Percentiles rank a stretch among this genome's conserved stretches.
These are phyloP conservation scores for Elongisporangium prolatum DNA, from an alignment of 352 stramenopile species.

Conservation along the genomic window DNA sequence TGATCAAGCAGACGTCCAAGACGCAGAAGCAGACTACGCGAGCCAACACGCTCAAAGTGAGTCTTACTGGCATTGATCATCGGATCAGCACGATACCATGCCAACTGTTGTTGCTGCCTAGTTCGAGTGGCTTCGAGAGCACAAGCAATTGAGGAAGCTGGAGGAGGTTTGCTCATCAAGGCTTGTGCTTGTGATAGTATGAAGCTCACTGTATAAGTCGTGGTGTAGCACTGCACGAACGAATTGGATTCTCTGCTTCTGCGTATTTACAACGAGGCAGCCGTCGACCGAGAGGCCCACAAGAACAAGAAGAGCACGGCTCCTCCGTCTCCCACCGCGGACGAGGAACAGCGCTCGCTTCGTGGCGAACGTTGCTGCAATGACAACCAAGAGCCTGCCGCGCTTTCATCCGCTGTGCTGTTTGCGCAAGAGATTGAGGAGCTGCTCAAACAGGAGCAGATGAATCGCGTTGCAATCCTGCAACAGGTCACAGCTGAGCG, in stretches of 20 bases:
- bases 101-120: slow-evolving; percentile 3
- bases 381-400: not conserved
- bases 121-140: slow-evolving; percentile 73
- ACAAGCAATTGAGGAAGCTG: slow-evolving; percentile 51
- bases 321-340: slow-evolving; percentile 1
- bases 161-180: slow-evolving; percentile 49
- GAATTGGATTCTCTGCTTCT: slow-evolving; percentile 63
- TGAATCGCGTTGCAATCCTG: slow-evolving; percentile 41
- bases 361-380: slow-evolving; percentile 3
- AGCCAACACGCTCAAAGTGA: slow-evolving; percentile 54
- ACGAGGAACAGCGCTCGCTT: not conserved
- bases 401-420: not conserved
- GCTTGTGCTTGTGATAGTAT: not conserved
- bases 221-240: slow-evolving; percentile 37
- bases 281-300: slow-evolving; percentile 13
- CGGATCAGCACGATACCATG: not conserved
- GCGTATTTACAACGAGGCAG: slow-evolving; percentile 62
- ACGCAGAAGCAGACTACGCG: slow-evolving; percentile 53
- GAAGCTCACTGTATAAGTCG: not conserved
- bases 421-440: slow-evolving; percentile 46
- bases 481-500: slow-evolving; percentile 49
- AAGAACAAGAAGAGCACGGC: slow-evolving; percentile 13
- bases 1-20: slow-evolving; percentile 63
- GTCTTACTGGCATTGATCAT: not conserved
- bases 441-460: slow-evolving; percentile 44